Base-by-base conservation (phyloP, 805 yeast species). In the Cyberlindnera suaveolens region DNA sequence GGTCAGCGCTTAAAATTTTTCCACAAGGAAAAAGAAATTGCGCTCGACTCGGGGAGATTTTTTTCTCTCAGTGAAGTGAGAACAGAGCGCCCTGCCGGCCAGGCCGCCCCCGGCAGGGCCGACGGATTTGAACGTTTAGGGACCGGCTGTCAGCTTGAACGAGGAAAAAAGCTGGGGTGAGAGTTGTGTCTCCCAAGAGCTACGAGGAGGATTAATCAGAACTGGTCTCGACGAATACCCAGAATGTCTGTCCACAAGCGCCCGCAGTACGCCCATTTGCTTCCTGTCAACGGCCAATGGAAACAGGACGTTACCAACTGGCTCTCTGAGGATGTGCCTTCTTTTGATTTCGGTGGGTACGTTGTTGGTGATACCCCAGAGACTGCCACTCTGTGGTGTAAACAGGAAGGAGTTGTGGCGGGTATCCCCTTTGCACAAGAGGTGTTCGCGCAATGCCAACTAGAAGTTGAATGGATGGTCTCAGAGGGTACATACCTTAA, bases 371-470 rank as follows among this genome's bases (percentile, higher is more conserved):
- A 74, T 42, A 81, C 73, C 36, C 52, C 53, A 3, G 84, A 86
- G 56, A 69, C 79, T 3, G 97, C 96, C 2, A 78, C 86, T 2
- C 68, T 90, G 35, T 83, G 76, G 65, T 85, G 95, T 71, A 90
- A 90, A 63, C 82, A 82, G 46, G 68, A 72, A 34, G 96, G 97
- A 20, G 70, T 87, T 5, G 66, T 91, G 5, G 78, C 87, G 34
- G 97, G 98, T 29, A 77, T 85, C 7, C 96, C 96, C 3, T 91
- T 91, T 64, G 96, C 93, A 3, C 72, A 76, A 40, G 96, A 90
- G 56, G 90, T 90, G 5, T 86, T 80, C 57, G 60, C 69, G 8
- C 96, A 89, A 61, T 84, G 95, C 60, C 77, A 77, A 14, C 61
- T 91, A 31, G 56, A 65, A 5, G 87, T 80, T 13, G 79, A 79